Conservation (phyloP, 345 rosid species). For the Capsella bursapastoris region DNA sequence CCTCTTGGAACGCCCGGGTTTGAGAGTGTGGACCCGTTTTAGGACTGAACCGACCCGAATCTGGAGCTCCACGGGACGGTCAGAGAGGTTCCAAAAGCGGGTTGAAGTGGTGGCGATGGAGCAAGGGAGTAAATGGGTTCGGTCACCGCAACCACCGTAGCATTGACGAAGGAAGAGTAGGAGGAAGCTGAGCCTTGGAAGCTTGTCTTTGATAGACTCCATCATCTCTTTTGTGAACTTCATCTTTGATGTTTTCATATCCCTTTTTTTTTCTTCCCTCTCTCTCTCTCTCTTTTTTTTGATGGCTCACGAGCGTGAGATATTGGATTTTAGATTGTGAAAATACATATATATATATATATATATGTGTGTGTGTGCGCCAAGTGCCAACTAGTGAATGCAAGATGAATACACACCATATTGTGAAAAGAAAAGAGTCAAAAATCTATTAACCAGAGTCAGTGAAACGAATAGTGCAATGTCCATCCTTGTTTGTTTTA, state of each 20-base stretch:
- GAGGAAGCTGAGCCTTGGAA: conserved; percentile 49
- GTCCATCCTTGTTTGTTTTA: background rate
- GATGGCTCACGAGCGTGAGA: conserved; percentile 31
- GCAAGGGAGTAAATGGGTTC: conserved; percentile 49
- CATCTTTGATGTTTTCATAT: conserved; percentile 43
- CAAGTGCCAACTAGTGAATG: conserved; percentile 8
- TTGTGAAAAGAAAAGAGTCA: background rate
- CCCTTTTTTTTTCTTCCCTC: conserved; percentile 10
- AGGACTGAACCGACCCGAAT: conserved; percentile 82
- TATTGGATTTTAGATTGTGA: conserved; percentile 4
- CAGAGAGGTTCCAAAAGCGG: conserved; percentile 79
- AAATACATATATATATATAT: no score
- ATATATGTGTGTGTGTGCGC: no score
- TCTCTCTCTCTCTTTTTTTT: background rate
- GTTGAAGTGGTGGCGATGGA: conserved; percentile 38
- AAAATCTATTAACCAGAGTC: background rate
- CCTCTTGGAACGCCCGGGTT: conserved; percentile 83
- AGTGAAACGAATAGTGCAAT: background rate
- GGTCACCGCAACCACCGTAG: conserved; percentile 75
- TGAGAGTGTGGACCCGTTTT: conserved; percentile 75
- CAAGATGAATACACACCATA: background rate
- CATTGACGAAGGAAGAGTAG: conserved; percentile 50
- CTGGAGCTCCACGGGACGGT: conserved; percentile 75
- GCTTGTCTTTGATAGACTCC: conserved; percentile 45
- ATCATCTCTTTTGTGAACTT: conserved; percentile 52